A percentile compares a stretch with the other conserved stretches of the same genome.
Conservation (phyloP, 257 asterid genomes). For the Ehretia macrophylla region DNA sequence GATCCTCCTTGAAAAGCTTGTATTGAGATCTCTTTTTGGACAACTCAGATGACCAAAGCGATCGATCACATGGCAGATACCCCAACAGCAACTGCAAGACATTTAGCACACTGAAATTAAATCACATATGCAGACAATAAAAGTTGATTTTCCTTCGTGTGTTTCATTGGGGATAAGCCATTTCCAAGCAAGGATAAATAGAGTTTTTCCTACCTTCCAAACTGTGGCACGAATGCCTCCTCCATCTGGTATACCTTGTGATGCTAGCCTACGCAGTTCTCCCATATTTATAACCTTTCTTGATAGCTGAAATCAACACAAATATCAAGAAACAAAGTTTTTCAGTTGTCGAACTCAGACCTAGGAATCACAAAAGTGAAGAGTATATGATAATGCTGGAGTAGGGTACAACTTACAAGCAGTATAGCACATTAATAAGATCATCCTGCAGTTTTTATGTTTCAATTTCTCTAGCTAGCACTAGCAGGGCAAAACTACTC, state of each 20-base stretch:
- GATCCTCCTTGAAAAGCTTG: slow-evolving; percentile 80
- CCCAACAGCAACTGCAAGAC: slow-evolving; percentile 79
- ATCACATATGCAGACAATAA: neutral
- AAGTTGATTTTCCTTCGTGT: neutral
- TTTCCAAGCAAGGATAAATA: neutral
- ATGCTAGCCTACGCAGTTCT: slow-evolving; percentile 74
- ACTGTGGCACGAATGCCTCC: slow-evolving; percentile 82
- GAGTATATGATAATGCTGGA: neutral
- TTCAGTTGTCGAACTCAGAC: neutral
- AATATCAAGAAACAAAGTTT: slow-evolving; percentile 14
- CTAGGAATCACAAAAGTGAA: neutral
- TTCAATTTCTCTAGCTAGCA: no score
- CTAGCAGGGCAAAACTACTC: no score
- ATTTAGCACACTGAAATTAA: neutral
- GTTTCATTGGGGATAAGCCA: neutral
- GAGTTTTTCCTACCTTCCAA: slow-evolving; percentile 69
- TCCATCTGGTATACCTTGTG: slow-evolving; percentile 87
- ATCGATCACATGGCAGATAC: slow-evolving; percentile 73
- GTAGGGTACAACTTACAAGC: neutral
- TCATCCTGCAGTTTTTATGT: no score
- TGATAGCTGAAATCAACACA: slow-evolving; percentile 47
- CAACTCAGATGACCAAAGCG: slow-evolving; percentile 82
- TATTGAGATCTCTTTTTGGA: slow-evolving; percentile 84
- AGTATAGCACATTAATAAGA: no score
- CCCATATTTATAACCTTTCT: slow-evolving; percentile 76